These are phyloP conservation scores for Phyllosticta citribraziliensis DNA, from an alignment of 2,329 filamentous ascomycete genomes.

Conservation along the genomic window DNA sequence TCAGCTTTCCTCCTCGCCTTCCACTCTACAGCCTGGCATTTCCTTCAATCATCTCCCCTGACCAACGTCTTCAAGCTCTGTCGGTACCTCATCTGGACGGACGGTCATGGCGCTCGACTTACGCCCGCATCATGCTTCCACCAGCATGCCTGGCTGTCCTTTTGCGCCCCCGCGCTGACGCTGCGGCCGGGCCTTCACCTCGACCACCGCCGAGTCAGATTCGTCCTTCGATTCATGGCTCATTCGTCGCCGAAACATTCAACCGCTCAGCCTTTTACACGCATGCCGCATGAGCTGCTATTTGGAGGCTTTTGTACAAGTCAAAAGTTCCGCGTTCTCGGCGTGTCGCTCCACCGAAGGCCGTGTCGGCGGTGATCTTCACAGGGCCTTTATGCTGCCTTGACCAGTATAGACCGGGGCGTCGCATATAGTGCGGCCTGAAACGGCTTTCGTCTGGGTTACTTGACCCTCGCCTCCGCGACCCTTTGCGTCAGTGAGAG, in stretches of 20 bases:
- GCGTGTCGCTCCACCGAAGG: not conserved
- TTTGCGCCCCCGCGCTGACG: not conserved
- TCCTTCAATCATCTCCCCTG: not conserved
- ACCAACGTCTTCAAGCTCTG: not conserved
- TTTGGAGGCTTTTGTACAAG: not conserved
- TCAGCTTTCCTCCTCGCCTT: not conserved
- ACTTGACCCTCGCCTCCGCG: slow-evolving; percentile 23
- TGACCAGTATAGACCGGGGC: slow-evolving; percentile 24
- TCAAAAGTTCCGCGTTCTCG: not conserved
- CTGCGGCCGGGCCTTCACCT: not conserved
- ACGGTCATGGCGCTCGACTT: not conserved
- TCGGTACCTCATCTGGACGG: not conserved
- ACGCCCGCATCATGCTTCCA: not conserved
- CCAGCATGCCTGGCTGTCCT: not conserved
- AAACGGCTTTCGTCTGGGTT: slow-evolving; percentile 32
- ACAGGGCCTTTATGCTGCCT: not conserved
- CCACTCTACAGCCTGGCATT: not conserved
- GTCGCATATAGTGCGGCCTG: slow-evolving; percentile 22
- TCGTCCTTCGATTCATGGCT: not conserved
- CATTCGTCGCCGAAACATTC: not conserved
- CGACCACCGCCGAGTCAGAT: not conserved
- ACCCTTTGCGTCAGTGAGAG: slow-evolving; percentile 25
- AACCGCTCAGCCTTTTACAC: not conserved
- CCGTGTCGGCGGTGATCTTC: not conserved
- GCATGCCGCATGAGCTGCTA: not conserved